Base-by-base conservation (phyloP, 2,329 filamentous ascomycete genomes). In the Capronia coronata region DNA sequence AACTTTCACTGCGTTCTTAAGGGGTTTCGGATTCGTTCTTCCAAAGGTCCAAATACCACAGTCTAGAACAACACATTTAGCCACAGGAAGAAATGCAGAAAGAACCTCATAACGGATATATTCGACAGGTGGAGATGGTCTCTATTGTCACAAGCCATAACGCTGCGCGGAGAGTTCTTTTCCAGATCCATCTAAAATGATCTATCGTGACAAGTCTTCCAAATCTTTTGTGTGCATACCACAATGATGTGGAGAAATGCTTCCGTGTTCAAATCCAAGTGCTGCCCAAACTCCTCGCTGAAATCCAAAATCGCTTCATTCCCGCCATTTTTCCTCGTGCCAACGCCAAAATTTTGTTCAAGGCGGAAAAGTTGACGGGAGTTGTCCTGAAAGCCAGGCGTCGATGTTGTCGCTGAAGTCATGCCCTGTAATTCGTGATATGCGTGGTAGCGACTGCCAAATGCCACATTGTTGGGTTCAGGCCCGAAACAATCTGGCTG, bases 131-230 rank as follows among this genome's bases (percentile, higher is more conserved):
- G 21, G 9, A 16, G 14, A 25, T 10, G 14, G 21, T 25, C 19
- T 27, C 13, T 42, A 13, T 42, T 29, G 10, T 21, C 19, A 19
- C 32, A 37, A 19, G 39, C 8, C 32, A 13, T 19, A 22, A 41
- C 21, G 43, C 13, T 21, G 18, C n/a, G n/a, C n/a, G n/a, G n/a
- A n/a, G 22, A 11, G 41, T 34, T 32, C 29, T 37, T 22, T 30
- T 4, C 21, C 25, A 30, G 42, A 13, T 32, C 37, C 18, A 19
- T 37, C 16, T 37, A 45, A 22, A 27, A 13, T 34, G 25, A 46
- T 52, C 37, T 52, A 52, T 52, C 40, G 46, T 48, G 41, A 41
- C 42, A 46, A 49, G n/a, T n/a, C n/a, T n/a, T n/a, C n/a, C n/a
- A n/a, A n/a, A n/a, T 21, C 22, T n/a, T 48, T 29, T 22, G 14